Percentiles rank a stretch among this genome's conserved stretches.
These are phyloP conservation scores for Aspergillus floridensis DNA, from an alignment of 2,329 filamentous ascomycete species.

Conservation along the genomic window DNA sequence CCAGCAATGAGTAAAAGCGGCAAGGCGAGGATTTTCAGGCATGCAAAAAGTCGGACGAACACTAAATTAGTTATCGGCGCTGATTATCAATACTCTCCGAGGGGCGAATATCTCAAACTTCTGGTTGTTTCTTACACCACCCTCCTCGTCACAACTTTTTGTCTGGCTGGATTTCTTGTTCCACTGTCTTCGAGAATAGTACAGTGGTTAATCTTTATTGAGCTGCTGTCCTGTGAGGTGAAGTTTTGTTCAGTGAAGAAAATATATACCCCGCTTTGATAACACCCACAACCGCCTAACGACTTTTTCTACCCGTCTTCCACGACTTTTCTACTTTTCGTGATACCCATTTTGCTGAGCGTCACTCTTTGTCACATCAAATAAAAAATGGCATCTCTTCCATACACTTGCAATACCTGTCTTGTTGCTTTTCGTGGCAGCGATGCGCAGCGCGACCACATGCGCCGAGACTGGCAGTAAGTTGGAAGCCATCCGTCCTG, in stretches of 20 bases:
- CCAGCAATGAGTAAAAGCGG: slow-evolving; percentile 14
- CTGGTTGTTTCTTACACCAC: background rate
- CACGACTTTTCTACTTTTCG: background rate
- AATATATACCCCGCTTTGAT: slow-evolving; percentile 27
- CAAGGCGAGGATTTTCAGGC: slow-evolving; percentile 16
- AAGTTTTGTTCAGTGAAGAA: background rate
- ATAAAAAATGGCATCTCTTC: slow-evolving; percentile 56
- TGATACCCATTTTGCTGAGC: slow-evolving; percentile 22
- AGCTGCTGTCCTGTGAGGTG: background rate
- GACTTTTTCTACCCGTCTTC: slow-evolving; percentile 3
- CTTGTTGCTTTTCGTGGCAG: slow-evolving; percentile 94
- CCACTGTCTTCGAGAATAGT: background rate
- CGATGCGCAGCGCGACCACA: slow-evolving; percentile 89
- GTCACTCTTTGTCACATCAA: slow-evolving; percentile 25
- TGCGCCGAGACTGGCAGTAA: slow-evolving; percentile 99
- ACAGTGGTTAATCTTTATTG: background rate
- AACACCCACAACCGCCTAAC: slow-evolving; percentile 26
- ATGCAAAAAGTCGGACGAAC: background rate
- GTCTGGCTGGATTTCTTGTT: background rate
- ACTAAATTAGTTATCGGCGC: background rate
- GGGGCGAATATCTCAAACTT: background rate
- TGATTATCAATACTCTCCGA: background rate
- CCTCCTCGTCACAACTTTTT: background rate
- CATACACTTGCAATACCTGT: slow-evolving; percentile 97
- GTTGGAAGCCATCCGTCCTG: slow-evolving; percentile 39